Conservation (phyloP, 1,284 basidiomycete genomes). For the Microbotryum intermedium region DNA sequence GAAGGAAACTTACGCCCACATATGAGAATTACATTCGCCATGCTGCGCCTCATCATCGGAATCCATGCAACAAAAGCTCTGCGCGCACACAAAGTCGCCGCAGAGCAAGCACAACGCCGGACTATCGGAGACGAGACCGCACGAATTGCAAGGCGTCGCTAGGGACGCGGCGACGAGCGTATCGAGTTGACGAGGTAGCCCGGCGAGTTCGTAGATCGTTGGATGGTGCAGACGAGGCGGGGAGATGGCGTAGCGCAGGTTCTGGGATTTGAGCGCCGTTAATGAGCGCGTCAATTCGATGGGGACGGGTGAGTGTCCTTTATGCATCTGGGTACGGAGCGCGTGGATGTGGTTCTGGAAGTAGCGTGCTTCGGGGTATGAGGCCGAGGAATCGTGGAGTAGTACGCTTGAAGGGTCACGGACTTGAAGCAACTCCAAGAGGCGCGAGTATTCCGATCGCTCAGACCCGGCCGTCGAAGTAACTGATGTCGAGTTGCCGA, state of each 20-base stretch:
- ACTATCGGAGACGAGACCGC: conserved; percentile 69
- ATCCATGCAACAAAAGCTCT: conserved; percentile 86
- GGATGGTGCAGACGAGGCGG: conserved; percentile 60
- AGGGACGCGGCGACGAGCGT: conserved; percentile 65
- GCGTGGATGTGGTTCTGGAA: conserved; percentile 9
- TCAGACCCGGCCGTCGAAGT: neutral
- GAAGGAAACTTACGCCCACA: conserved; percentile 63
- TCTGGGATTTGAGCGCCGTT: too few species aligned
- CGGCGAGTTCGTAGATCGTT: conserved; percentile 70
- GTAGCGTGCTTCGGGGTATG: neutral
- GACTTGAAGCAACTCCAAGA: conserved; percentile 66
- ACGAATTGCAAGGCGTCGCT: conserved; percentile 62
- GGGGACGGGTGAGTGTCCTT: neutral
- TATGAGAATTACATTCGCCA: conserved; percentile 91
- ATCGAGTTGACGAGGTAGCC: conserved; percentile 74
- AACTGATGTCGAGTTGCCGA: conserved; percentile 7
- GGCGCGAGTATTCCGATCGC: conserved; percentile 61
- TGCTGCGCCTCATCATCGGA: conserved; percentile 51
- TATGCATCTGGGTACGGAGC: neutral
- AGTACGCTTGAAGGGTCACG: conserved; percentile 63
- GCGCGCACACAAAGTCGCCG: conserved; percentile 78
- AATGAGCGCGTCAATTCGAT: too few species aligned
- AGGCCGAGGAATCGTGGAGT: neutral
- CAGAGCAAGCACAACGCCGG: conserved; percentile 90
- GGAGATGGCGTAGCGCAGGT: neutral